Conservation (phyloP, 2,329 filamentous ascomycete genomes). For the Calonectria fujianensis region DNA sequence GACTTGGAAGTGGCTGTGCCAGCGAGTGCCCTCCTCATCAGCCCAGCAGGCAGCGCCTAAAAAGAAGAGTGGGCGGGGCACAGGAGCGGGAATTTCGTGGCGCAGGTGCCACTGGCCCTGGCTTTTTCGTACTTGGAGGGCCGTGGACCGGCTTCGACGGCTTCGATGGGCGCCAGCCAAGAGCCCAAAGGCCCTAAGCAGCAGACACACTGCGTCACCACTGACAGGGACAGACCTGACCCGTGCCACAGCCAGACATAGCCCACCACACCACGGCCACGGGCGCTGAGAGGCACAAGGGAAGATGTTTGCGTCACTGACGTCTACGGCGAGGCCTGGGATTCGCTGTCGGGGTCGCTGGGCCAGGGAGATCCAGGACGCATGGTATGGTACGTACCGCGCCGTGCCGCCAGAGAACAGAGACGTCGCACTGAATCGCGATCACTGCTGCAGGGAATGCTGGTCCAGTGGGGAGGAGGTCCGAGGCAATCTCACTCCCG, state of each 20-base stretch:
- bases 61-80: neutral
- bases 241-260: constrained; percentile 30
- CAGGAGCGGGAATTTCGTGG: constrained; percentile 32
- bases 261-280: constrained; percentile 12
- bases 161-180: constrained; percentile 26
- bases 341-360: constrained; percentile 26
- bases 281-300: neutral
- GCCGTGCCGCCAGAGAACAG: constrained; percentile 8
- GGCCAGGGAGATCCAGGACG: constrained; percentile 18
- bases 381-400: constrained; percentile 31
- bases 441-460: constrained; percentile 16
- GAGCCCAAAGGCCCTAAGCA: constrained; percentile 19
- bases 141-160: constrained; percentile 32
- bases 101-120: constrained; percentile 29
- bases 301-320: constrained; percentile 38
- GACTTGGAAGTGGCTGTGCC: constrained; percentile 57
- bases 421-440: constrained; percentile 28
- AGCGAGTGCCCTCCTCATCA: constrained; percentile 22
- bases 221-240: constrained; percentile 26
- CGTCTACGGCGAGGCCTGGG: constrained; percentile 9
- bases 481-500: constrained; percentile 18
- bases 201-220: constrained; percentile 37
- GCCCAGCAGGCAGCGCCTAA: constrained; percentile 18
- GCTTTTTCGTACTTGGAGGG: constrained; percentile 31
- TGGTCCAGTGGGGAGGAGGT: constrained; percentile 14